phyloP scores from a whole-genome alignment of 257 asterid genomes.

The Jacaranda mimosifolia region DNA sequence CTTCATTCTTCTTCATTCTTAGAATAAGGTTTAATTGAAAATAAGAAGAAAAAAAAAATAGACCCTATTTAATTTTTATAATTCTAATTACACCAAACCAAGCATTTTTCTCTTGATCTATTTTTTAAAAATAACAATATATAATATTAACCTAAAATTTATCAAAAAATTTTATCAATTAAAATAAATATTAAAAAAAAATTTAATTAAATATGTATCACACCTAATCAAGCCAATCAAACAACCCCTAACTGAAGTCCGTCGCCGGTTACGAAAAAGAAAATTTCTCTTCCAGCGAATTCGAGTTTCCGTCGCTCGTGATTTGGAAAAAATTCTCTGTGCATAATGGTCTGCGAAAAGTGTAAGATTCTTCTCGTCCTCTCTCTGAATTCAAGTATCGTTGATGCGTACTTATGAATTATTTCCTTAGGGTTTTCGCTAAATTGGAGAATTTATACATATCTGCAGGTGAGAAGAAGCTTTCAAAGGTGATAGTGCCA shows the following conservation, averaged over 20 bases:
- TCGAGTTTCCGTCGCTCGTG: conserved; percentile 14
- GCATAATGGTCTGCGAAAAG: conserved; percentile 84
- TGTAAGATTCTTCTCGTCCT: conserved; percentile 49
- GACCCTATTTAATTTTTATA: too few relatives aligned
- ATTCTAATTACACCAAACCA: too few relatives aligned
- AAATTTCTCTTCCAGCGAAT: neutral
- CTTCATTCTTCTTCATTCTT: too few relatives aligned
- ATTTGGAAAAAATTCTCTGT: conserved; percentile 13
- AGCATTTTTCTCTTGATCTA: too few relatives aligned
- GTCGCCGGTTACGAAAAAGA: neutral
- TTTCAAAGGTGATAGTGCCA: conserved; percentile 91
- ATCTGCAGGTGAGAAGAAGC: conserved; percentile 89
- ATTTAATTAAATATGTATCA: too few relatives aligned
- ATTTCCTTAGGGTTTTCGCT: conserved; percentile 49
- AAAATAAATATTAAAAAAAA: too few relatives aligned
- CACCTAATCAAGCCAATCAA: too few relatives aligned
- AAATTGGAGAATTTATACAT: conserved; percentile 36
- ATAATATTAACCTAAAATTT: too few relatives aligned
- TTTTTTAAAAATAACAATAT: too few relatives aligned
- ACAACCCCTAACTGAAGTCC: neutral
- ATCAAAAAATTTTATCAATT: too few relatives aligned
- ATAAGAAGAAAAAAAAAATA: too few relatives aligned
- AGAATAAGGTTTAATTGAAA: too few relatives aligned
- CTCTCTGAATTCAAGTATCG: neutral
- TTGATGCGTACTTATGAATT: neutral